Conservation (phyloP, 768 basidiomycete genomes). For the Rhodotorula babjevae region DNA sequence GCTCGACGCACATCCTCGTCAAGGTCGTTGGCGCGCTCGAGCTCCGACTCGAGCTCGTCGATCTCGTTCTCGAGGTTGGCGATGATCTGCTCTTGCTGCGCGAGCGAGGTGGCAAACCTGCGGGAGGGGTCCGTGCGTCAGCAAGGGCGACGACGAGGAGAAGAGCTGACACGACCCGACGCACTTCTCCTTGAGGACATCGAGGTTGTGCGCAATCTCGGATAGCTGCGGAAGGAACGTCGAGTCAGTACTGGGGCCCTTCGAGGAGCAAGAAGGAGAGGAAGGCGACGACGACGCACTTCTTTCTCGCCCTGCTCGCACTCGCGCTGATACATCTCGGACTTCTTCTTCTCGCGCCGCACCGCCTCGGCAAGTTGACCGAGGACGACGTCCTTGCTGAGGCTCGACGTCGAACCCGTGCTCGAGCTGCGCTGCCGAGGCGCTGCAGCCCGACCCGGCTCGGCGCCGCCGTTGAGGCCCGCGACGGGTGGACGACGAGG, state of each 20-base stretch:
- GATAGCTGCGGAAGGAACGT: background rate
- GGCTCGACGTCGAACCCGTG: conserved; percentile 7
- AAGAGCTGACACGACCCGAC: background rate
- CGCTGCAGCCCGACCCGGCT: too few species aligned
- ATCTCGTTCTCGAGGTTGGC: conserved; percentile 18
- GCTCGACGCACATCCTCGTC: conserved; percentile 10
- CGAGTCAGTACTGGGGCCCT: background rate
- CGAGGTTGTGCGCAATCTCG: conserved; percentile 17
- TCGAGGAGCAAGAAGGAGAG: background rate
- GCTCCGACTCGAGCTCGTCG: conserved; percentile 21
- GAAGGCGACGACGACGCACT: background rate
- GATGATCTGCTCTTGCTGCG: conserved; percentile 26
- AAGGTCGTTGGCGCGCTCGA: conserved; percentile 12
- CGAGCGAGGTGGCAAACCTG: background rate
- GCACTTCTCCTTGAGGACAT: conserved; percentile 25
- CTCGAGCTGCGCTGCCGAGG: background rate
- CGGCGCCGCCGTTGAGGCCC: background rate
- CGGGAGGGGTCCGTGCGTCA: background rate
- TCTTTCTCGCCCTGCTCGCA: conserved; percentile 8
- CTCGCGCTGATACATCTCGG: conserved; percentile 20
- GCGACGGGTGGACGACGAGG: conserved; percentile 9
- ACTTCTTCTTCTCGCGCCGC: conserved; percentile 21
- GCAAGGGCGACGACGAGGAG: too few species aligned
- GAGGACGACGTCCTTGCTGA: conserved; percentile 28
- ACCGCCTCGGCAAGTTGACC: conserved; percentile 26